phyloP scores from a whole-genome alignment of 306 rosid genomes.

The Sesbania bispinosa region DNA sequence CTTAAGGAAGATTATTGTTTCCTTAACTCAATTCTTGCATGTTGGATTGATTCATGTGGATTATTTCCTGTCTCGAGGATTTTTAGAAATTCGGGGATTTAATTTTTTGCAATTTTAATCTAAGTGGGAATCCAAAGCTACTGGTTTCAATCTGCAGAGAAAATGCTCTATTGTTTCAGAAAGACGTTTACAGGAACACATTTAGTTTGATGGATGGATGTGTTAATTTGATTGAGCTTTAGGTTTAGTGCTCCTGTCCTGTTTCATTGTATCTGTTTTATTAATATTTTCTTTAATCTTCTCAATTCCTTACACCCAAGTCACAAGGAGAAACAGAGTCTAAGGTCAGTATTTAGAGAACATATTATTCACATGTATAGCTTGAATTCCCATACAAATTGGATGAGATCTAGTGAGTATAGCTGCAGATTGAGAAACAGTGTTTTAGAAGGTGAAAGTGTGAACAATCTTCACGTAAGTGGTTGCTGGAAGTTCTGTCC shows the following conservation, averaged over 20 bases:
- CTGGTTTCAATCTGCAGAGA: not conserved
- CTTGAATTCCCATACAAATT: not conserved
- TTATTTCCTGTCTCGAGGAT: not conserved
- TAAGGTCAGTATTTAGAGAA: not conserved
- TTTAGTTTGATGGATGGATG: not conserved
- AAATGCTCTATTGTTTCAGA: not conserved
- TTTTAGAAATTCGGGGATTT: not conserved
- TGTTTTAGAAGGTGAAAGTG: not conserved
- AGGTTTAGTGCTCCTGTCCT: not conserved
- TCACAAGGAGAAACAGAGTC: not conserved
- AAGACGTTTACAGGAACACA: not conserved
- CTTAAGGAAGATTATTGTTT: not conserved
- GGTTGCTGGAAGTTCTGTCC: not conserved
- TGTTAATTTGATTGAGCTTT: not conserved
- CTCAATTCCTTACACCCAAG: not conserved
- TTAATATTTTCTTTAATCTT: not conserved
- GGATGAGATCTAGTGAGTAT: not conserved
- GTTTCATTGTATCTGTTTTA: not conserved
- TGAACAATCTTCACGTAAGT: constrained; percentile 5
- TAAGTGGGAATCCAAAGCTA: not conserved
- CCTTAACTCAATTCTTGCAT: not conserved
- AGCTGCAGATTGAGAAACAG: not conserved
- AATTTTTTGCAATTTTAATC: not conserved
- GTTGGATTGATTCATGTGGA: not conserved
- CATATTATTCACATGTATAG: not conserved